Evolutionary conservation across 1,284 basidiomycete genomes (phyloP), one percentile per base, ranked within the genome.

Genomic region (Cryptococcus sp.): DNA sequence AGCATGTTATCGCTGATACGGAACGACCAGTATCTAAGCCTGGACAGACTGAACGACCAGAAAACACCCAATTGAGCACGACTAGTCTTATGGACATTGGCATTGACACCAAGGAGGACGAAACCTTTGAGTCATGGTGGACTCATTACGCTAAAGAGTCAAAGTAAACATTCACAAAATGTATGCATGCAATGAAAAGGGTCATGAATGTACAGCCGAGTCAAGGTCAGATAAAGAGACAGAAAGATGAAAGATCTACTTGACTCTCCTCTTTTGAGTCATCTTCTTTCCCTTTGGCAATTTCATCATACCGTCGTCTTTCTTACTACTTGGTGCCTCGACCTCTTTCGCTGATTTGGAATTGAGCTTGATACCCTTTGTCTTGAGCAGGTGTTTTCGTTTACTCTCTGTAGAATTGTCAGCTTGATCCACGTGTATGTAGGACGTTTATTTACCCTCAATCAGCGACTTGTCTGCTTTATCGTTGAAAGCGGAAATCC

Each of bases 301-400:
- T 55, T 65, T 62, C 49, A 66, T 63, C 60, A 61, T 58, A 36
- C 59, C 62, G 30, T 53, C 50, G 33, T 46, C 47, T 37, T 47
- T 45, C 37, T 30, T 10, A 31, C 11, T 23, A 8, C 37, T 31
- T 15, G 46, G 37, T 8, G 56, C 37, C 43, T 56, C 54, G 41
- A 57, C 56, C 31, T 55, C 23, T 57, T 72, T 71, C 61, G 71
- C 66, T 7, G 66, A 71, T 51, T 74, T 75, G 34, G 63, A 56
- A 1, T 62, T 62, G n/a, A 78, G 37, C 65, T 79, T 79, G 72
- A 79, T 76, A 34, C 79, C 79, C 60, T 79, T 79, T 41, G 71
- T 70, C 67, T 79, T 79, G 60, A 80, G 69, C 13, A 74, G 63
- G 54, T 76, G 67, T 57, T 74, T 76, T 52, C 76, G 68, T 60